These are phyloP conservation scores for Metschnikowia kunwiensis DNA, from an alignment of 805 yeast genomes.

Conservation along the genomic window DNA sequence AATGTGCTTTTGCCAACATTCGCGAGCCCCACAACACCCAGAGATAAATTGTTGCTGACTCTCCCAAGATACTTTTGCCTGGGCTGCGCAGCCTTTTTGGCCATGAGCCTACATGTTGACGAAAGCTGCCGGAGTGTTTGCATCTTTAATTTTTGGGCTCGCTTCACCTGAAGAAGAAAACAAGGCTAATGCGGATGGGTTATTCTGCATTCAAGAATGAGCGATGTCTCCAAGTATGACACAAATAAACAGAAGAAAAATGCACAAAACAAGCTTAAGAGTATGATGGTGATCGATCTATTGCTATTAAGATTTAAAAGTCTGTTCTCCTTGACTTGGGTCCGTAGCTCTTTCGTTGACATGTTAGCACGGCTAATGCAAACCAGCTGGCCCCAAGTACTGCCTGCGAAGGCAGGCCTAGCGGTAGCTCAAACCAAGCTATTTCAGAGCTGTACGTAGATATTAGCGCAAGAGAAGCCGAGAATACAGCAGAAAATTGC, in stretches of 20 bases:
- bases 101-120: conserved; percentile 12
- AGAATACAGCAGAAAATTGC: conserved; percentile 1
- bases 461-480: neutral
- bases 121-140: conserved; percentile 12
- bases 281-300: too few relatives aligned
- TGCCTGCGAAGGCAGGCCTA: conserved; percentile 8
- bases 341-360: conserved; percentile 10
- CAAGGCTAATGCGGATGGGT: too few relatives aligned
- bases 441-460: neutral
- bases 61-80: conserved; percentile 18
- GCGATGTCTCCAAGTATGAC: too few relatives aligned
- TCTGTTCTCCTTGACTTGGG: too few relatives aligned
- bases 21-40: conserved; percentile 93
- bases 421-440: conserved; percentile 11
- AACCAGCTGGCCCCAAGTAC: conserved; percentile 5
- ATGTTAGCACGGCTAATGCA: conserved; percentile 2
- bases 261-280: too few relatives aligned
- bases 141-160: too few relatives aligned
- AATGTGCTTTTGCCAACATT: conserved; percentile 96
- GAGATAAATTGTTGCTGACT: conserved; percentile 17
- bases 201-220: too few relatives aligned
- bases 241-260: too few relatives aligned
- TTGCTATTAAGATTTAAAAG: too few relatives aligned
- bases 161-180: too few relatives aligned
- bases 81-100: conserved; percentile 13